Conservation (phyloP, 768 basidiomycete genomes). For the Amanita exitialis region DNA sequence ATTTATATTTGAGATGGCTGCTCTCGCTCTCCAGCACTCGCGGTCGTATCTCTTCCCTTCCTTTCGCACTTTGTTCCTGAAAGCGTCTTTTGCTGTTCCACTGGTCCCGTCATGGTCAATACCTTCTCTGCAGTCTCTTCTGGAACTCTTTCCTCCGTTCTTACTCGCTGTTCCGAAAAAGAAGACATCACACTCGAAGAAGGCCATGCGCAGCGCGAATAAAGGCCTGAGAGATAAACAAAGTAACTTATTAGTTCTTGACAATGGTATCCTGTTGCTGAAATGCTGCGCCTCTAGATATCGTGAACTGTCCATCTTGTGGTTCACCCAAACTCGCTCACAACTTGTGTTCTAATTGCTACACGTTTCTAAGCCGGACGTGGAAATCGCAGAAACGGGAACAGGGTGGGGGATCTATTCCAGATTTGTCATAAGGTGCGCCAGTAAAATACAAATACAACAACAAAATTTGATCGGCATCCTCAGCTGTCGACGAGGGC, state of each 20-base stretch:
- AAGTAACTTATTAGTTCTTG: slow-evolving; percentile 38
- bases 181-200: slow-evolving; percentile 87
- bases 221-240: slow-evolving; percentile 93
- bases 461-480: neutral
- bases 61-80: slow-evolving; percentile 11
- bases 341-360: slow-evolving; percentile 78
- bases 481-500: too few relatives aligned
- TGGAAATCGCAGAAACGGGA: slow-evolving; percentile 42
- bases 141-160: slow-evolving; percentile 80
- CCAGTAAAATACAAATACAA: neutral
- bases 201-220: slow-evolving; percentile 90
- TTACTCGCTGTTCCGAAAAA: slow-evolving; percentile 91
- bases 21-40: slow-evolving; percentile 17
- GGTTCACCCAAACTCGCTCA: slow-evolving; percentile 84
- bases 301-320: slow-evolving; percentile 86
- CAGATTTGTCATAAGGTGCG: slow-evolving; percentile 26
- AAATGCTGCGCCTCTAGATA: slow-evolving; percentile 38
- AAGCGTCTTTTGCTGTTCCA: slow-evolving; percentile 12
- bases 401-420: slow-evolving; percentile 19
- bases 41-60: slow-evolving; percentile 10
- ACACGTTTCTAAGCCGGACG: slow-evolving; percentile 52
- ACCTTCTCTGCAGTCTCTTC: slow-evolving; percentile 30
- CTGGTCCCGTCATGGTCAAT: slow-evolving; percentile 23
- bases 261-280: slow-evolving; percentile 1
- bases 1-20: slow-evolving; percentile 20